A percentile compares a stretch with the other conserved stretches of the same genome.
Evolutionary conservation across 2,329 filamentous ascomycete genomes (phyloP).

Genomic region (Aspergillus sp.): DNA sequence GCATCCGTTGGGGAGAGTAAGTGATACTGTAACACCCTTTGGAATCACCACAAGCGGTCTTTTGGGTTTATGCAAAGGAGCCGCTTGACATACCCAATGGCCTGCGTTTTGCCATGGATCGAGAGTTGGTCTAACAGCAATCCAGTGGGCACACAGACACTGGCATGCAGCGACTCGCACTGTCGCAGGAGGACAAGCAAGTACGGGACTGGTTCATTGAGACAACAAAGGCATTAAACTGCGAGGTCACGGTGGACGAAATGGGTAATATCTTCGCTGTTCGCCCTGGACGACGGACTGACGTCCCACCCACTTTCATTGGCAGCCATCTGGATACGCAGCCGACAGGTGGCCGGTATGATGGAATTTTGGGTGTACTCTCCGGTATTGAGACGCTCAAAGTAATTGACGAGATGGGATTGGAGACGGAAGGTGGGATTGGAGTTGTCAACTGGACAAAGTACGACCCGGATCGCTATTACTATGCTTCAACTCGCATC

Average conservation of each 20-base stretch:
- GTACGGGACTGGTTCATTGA: slow-evolving; percentile 75
- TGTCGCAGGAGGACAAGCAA: slow-evolving; percentile 70
- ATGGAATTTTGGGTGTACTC: slow-evolving; percentile 72
- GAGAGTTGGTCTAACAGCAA: background rate
- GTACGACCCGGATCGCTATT: slow-evolving; percentile 19
- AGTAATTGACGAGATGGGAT: slow-evolving; percentile 65
- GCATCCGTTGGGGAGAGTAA: slow-evolving; percentile 68
- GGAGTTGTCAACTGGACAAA: slow-evolving; percentile 66
- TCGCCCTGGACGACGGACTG: slow-evolving; percentile 60
- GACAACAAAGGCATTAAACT: slow-evolving; percentile 64
- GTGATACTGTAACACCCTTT: slow-evolving; percentile 29
- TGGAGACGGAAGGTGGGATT: slow-evolving; percentile 70
- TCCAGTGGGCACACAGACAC: slow-evolving; percentile 58
- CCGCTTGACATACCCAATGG: background rate
- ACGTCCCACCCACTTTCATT: slow-evolving; percentile 66
- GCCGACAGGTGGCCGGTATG: slow-evolving; percentile 49
- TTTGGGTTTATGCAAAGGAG: background rate
- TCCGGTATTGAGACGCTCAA: slow-evolving; percentile 73
- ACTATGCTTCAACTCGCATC: background rate
- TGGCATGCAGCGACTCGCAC: slow-evolving; percentile 73
- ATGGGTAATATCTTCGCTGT: slow-evolving; percentile 84
- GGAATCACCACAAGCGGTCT: background rate
- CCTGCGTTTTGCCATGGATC: slow-evolving; percentile 1
- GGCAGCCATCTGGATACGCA: slow-evolving; percentile 71
- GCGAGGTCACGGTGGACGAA: slow-evolving; percentile 66